A percentile compares a stretch with the other conserved stretches of the same genome.
These are phyloP conservation scores for Auricularia cornea DNA, from an alignment of 768 basidiomycete genomes.

Conservation along the genomic window DNA sequence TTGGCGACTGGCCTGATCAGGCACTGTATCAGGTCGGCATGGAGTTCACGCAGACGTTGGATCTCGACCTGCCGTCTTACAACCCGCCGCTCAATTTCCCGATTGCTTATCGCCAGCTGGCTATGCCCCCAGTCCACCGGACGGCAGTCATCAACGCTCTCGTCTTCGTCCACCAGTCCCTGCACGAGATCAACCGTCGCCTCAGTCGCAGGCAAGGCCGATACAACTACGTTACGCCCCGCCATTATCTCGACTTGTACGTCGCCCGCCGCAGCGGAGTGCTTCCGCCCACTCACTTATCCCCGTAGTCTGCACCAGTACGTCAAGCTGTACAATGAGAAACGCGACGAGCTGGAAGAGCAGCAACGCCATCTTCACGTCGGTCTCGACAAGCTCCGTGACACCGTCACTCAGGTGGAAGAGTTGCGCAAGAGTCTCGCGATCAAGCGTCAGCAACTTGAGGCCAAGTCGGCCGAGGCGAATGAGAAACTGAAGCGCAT, in stretches of 20 bases:
- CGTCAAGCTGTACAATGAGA: slow-evolving; percentile 89
- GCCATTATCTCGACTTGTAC: slow-evolving; percentile 98
- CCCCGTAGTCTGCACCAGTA: slow-evolving; percentile 85
- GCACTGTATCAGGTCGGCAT: slow-evolving; percentile 97
- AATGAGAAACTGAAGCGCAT: slow-evolving; percentile 96
- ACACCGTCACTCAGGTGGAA: slow-evolving; percentile 95
- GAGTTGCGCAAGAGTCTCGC: slow-evolving; percentile 92
- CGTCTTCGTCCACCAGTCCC: slow-evolving; percentile 82
- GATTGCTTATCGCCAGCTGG: slow-evolving; percentile 73
- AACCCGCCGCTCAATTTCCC: slow-evolving; percentile 78
- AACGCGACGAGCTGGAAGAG: slow-evolving; percentile 94
- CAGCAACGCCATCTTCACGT: slow-evolving; percentile 98
- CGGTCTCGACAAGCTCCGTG: slow-evolving; percentile 90
- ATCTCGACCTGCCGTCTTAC: slow-evolving; percentile 82
- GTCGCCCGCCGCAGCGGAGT: slow-evolving; percentile 24
- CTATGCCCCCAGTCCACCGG: slow-evolving; percentile 83
- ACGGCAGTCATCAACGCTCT: slow-evolving; percentile 89
- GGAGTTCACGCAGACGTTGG: slow-evolving; percentile 92
- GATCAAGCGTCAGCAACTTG: slow-evolving; percentile 83
- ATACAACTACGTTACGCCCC: slow-evolving; percentile 92
- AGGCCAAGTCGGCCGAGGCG: slow-evolving; percentile 90
- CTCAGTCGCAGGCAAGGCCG: slow-evolving; percentile 90
- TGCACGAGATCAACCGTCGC: slow-evolving; percentile 82
- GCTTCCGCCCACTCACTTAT: neutral
- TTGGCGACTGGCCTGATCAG: slow-evolving; percentile 98